Evolutionary conservation across 257 asterid species (phyloP).

Genomic region (Avicennia marina): DNA sequence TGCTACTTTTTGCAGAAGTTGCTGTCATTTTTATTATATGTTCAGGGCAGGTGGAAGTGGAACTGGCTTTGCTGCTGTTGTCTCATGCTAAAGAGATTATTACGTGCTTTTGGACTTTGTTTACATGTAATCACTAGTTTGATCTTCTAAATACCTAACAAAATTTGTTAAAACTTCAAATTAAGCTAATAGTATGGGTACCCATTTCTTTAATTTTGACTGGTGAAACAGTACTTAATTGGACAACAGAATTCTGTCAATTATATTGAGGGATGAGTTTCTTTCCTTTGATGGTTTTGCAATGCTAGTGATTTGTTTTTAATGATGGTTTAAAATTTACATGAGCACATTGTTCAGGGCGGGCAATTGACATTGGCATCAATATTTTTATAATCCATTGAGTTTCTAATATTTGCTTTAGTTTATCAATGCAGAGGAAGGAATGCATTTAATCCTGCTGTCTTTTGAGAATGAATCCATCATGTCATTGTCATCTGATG

Average conservation of each 20-base stretch:
- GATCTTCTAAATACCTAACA: neutral
- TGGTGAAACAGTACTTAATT: neutral
- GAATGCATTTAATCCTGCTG: too few relatives aligned
- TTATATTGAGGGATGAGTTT: neutral
- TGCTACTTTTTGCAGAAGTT: too few relatives aligned
- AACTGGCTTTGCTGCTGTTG: slow-evolving; percentile 12
- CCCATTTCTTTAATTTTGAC: neutral
- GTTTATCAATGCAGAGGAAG: too few relatives aligned
- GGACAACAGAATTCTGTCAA: neutral
- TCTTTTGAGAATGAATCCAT: too few relatives aligned
- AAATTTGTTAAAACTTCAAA: neutral
- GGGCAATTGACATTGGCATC: too few relatives aligned
- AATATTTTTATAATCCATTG: too few relatives aligned
- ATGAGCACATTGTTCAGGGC: too few relatives aligned
- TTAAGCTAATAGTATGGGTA: neutral
- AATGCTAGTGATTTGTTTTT: too few relatives aligned
- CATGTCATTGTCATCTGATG: neutral
- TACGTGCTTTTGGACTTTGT: neutral
- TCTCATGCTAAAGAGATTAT: neutral
- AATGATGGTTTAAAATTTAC: too few relatives aligned
- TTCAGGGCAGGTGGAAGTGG: neutral
- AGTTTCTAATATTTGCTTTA: too few relatives aligned
- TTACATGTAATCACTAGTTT: neutral
- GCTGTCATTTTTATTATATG: neutral
- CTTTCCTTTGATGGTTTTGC: too few relatives aligned